phyloP scores from a whole-genome alignment of 1,284 basidiomycete species.

The Cryptococcus sp. region DNA sequence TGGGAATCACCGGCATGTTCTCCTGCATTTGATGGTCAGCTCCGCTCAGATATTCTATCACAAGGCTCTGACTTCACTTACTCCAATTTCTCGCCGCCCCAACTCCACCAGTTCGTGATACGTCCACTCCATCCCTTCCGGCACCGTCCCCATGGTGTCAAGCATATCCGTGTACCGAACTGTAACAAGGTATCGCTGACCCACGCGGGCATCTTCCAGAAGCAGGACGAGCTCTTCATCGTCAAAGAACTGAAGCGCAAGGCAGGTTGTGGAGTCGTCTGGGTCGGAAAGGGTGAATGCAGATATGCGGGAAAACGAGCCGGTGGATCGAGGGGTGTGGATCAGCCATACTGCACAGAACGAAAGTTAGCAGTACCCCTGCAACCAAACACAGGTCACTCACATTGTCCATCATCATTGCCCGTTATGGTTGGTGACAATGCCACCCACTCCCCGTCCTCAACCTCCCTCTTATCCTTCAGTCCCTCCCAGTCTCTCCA shows the following conservation, averaged over 20 bases:
- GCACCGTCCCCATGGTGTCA: constrained; percentile 3
- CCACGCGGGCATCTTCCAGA: constrained; percentile 9
- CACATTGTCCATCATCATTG: too few relatives aligned
- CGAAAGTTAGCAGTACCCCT: background rate
- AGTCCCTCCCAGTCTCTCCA: constrained; percentile 2
- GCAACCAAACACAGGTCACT: constrained; percentile 6
- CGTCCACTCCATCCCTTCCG: background rate
- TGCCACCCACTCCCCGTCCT: constrained; percentile 3
- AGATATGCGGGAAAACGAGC: background rate
- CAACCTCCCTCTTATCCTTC: constrained; percentile 1
- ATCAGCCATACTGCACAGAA: constrained; percentile 12
- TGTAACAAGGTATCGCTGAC: constrained; percentile 23
- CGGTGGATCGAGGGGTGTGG: background rate
- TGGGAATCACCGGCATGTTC: background rate
- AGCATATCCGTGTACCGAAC: constrained; percentile 16
- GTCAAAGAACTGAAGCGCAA: constrained; percentile 38
- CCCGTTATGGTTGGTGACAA: background rate
- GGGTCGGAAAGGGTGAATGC: constrained; percentile 1
- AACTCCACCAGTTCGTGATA: constrained; percentile 2
- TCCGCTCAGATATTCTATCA: background rate
- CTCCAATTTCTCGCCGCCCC: constrained; percentile 4
- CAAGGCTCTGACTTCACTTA: constrained; percentile 1
- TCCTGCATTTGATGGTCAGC: background rate
- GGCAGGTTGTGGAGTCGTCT: constrained; percentile 8
- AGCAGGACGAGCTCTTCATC: constrained; percentile 38